Evolutionary conservation across 2,329 filamentous ascomycete genomes (phyloP), one percentile per base, ranked within the genome.

Genomic region (Penicillium janthinellum): DNA sequence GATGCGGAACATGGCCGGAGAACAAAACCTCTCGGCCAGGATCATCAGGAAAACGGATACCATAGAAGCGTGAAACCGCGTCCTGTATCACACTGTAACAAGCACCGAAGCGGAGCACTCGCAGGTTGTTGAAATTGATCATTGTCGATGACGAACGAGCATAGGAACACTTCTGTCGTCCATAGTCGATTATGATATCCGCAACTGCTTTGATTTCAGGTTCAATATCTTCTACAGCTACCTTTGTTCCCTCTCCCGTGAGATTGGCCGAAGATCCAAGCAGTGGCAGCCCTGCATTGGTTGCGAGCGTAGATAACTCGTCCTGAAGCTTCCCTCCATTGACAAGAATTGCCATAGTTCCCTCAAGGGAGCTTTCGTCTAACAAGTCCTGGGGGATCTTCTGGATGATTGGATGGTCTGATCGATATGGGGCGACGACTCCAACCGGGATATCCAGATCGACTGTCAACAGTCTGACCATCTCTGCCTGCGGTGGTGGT

Each of bases 231-330:
- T 75, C 70, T 3, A 71, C 62, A 0, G 56, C 34, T 8, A 42
- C 62, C 54, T 74, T 75, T 10, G 67, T 67, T 6, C 71, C 71
- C n/a, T 58, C 63, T 1, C 71, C 71, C 1, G 71, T 66, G 0
- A 76, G 14, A 48, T 76, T 75, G 11, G 73, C 73, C 5, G 68
- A 72, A 0, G 68, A 71, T 0, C 73, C 73, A 37, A 75, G 54
- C 34, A 74, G 34, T 6, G 68, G 59, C 6, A 69, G 55, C 12
- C 64, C 64, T 1, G 59, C 67, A 7, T 63, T 59, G 10, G 62
- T 56, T 31, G 64, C 63, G 49, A 75, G 50, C 22, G 60, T 58
- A 0, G 64, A 64, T 5, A 75, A 50, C 45, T 73, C 70, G 14
- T 70, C 69, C 45, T 68, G 61, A n/a, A 75, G 57, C 22, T 45